Conservation (phyloP, 306 rosid species). For the Rosa persica region DNA sequence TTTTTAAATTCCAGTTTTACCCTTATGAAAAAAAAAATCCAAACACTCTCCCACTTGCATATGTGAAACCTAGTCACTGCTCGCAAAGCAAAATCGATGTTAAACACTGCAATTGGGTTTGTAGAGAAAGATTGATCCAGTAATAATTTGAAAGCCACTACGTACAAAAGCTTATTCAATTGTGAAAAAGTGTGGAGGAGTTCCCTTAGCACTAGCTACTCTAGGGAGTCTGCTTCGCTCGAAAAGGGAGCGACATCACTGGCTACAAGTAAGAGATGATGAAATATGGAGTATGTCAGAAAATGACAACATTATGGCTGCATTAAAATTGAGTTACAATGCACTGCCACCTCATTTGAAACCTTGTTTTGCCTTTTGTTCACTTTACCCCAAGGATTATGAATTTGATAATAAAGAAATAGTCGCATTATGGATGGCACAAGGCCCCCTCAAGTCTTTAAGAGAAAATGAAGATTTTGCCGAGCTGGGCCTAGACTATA, state of each 20-base stretch:
- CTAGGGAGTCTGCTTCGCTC: background rate
- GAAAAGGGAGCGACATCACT: background rate
- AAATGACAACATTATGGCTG: background rate
- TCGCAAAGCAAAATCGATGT: too few species aligned
- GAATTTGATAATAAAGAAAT: background rate
- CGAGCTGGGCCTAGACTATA: background rate
- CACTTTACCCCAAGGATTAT: background rate
- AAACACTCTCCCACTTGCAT: too few species aligned
- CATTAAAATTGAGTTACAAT: background rate
- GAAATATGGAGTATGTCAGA: too few species aligned
- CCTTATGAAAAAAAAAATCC: too few species aligned
- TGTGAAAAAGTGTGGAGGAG: background rate
- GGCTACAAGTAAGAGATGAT: background rate
- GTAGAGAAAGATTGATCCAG: too few species aligned
- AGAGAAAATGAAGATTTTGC: too few species aligned
- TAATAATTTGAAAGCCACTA: too few species aligned
- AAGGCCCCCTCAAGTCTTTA: background rate
- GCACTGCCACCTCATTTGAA: background rate
- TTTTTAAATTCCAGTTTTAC: too few species aligned
- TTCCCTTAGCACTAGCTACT: background rate
- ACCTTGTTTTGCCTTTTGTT: background rate
- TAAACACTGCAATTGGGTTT: too few species aligned
- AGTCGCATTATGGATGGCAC: background rate
- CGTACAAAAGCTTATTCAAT: too few species aligned
- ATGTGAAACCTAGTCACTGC: too few species aligned